Evolutionary conservation across 1,284 basidiomycete genomes (phyloP).

Genomic region (Austroboletus novae-zelandiae): DNA sequence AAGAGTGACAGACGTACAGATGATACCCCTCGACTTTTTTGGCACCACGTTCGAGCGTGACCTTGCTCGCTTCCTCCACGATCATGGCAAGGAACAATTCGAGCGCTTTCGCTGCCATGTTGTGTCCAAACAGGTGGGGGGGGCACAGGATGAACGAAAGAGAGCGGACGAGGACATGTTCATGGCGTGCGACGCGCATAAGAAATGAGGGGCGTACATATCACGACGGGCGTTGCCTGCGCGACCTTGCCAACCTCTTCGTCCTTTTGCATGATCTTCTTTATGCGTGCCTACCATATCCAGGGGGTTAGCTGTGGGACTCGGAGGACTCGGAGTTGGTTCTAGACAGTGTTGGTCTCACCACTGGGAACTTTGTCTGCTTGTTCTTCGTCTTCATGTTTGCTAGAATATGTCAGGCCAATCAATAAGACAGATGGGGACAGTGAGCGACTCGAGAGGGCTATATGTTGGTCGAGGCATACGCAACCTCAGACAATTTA

Average conservation of each 20-base stretch:
- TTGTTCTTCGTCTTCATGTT: conserved; percentile 83
- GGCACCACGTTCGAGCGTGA: conserved; percentile 78
- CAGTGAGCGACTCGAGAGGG: too few relatives aligned
- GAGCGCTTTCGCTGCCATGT: conserved; percentile 81
- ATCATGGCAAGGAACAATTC: conserved; percentile 92
- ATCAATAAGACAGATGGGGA: background rate
- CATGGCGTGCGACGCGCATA: conserved; percentile 13
- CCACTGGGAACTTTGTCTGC: conserved; percentile 82
- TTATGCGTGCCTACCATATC: conserved; percentile 81
- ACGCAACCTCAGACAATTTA: conserved; percentile 6
- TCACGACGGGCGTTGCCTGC: conserved; percentile 94
- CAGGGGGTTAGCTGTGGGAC: conserved; percentile 2
- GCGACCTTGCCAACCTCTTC: conserved; percentile 99
- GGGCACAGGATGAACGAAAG: background rate
- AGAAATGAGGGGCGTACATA: conserved; percentile 67
- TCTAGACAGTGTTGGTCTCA: conserved; percentile 26
- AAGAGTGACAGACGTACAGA: conserved; percentile 56
- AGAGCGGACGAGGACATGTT: background rate
- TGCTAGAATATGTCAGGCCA: background rate
- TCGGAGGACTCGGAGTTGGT: background rate
- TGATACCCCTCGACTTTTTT: conserved; percentile 95
- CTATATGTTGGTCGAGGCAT: conserved; percentile 7
- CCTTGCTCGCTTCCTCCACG: conserved; percentile 81
- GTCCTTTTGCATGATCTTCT: conserved; percentile 99
- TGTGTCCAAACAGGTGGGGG: background rate